Evolutionary conservation across 768 basidiomycete species (phyloP).

Genomic region (Tulasnella sp.): DNA sequence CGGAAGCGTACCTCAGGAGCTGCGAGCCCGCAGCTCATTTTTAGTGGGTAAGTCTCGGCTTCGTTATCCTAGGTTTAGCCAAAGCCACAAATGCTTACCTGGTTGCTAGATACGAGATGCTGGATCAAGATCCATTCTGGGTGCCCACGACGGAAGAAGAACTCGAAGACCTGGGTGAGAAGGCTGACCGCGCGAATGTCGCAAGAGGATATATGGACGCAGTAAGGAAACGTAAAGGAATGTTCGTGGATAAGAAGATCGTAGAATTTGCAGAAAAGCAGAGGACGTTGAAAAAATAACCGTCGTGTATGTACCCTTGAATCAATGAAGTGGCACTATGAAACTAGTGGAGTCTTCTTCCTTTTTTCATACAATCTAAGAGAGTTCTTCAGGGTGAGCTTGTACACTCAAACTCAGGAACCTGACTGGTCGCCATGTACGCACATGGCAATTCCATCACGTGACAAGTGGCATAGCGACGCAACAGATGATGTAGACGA

Average conservation of each 20-base stretch:
- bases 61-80: neutral
- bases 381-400: too few species aligned
- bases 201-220: conserved; percentile 86
- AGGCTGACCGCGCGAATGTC: conserved; percentile 85
- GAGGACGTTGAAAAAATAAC: conserved; percentile 51
- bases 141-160: conserved; percentile 96
- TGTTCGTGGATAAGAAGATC: conserved; percentile 91
- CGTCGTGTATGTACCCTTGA: too few species aligned
- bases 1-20: conserved; percentile 93
- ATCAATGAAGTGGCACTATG: too few species aligned
- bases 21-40: conserved; percentile 92
- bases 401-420: too few species aligned
- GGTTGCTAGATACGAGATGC: conserved; percentile 72
- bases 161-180: conserved; percentile 91
- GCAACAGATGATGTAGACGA: too few species aligned
- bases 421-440: too few species aligned
- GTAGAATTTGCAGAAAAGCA: conserved; percentile 97
- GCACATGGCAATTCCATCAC: too few species aligned
- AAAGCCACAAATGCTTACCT: conserved; percentile 17
- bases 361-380: too few species aligned
- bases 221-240: conserved; percentile 83
- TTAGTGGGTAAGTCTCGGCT: conserved; percentile 58
- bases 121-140: conserved; percentile 95
- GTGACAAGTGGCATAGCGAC: too few species aligned
- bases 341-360: too few species aligned